Conservation (phyloP, 768 basidiomycete species). For the Hortiboletus flavorubellus region DNA sequence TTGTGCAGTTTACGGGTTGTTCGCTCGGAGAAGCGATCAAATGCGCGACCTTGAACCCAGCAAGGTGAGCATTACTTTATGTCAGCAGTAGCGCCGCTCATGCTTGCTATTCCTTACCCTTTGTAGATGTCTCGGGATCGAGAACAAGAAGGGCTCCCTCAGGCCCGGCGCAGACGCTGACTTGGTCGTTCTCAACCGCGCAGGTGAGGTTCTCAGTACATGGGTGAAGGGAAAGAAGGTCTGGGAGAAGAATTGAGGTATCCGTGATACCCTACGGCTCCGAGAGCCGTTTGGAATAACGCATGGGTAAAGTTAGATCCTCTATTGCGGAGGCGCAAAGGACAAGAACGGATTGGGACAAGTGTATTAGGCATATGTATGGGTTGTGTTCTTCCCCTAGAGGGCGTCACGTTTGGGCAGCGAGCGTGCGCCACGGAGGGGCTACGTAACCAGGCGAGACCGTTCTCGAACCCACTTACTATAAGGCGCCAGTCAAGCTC, state of each 20-base stretch:
- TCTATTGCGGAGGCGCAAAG: neutral
- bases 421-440: neutral
- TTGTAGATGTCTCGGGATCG: constrained; percentile 69
- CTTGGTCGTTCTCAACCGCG: constrained; percentile 68
- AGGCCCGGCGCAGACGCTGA: constrained; percentile 85
- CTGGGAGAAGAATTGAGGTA: constrained; percentile 44
- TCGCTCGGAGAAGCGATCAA: constrained; percentile 80
- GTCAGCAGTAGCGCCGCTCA: neutral
- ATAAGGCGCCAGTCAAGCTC: no score
- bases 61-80: constrained; percentile 46
- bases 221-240: constrained; percentile 78
- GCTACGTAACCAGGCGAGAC: no score
- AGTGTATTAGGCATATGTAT: neutral
- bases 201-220: constrained; percentile 63
- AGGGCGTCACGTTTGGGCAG: neutral
- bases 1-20: constrained; percentile 79
- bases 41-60: constrained; percentile 84
- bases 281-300: neutral
- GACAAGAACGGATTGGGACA: neutral
- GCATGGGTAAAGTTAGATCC: neutral
- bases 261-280: neutral
- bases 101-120: neutral
- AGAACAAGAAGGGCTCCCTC: constrained; percentile 76
- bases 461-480: neutral
- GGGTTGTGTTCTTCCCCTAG: neutral